Base-by-base conservation (phyloP, 352 stramenopile species). In the Phytophthora kernoviae region DNA sequence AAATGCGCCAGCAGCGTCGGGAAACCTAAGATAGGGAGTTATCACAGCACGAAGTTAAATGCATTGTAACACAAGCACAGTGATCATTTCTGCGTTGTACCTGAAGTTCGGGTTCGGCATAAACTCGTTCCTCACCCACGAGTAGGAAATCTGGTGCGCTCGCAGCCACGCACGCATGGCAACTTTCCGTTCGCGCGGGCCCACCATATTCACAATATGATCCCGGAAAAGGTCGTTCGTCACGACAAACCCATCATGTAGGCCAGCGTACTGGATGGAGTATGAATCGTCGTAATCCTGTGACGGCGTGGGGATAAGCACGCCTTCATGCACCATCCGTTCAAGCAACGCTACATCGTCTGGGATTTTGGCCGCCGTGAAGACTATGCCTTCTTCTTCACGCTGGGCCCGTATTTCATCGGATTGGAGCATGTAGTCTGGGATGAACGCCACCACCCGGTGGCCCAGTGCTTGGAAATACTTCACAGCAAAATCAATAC, bases 261-360 rank as follows among this genome's bases (percentile, higher is more conserved):
- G 67, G 10, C 78, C 78, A 32, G 86, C 85, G 58, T 96, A 96
- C 46, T 91, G 83, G 64, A 96, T 96, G 75, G 87, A 94, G 70
- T 96, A 96, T 37, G 85, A 87, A 58, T 96, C 88, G 62, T 96
- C 88, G 59, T 95, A 96, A 59, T 96, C 88, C 42, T 94, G 86
- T 11, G 87, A 68, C 4, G 88, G 88, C 9, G 88, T 96, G 2
- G 84, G 77, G 41, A 96, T 73, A 17, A 96, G 36, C 5, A 91
- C 55, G 1, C 88, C 87, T 44, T 90, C 70, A 10, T 88, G 73
- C 18, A 93, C 69, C 62, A 96, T 76, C 6, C 52, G 34, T 54
- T 89, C 71, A 32, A 96, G 68, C 32, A 96, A 61, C 24, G 58
- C 61, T 2, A 89, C 72, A 46, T 96, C 71, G 44, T 96, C 86